These are phyloP conservation scores for Pyricularia sp. DNA, from an alignment of 2,329 filamentous ascomycete species.

Conservation along the genomic window DNA sequence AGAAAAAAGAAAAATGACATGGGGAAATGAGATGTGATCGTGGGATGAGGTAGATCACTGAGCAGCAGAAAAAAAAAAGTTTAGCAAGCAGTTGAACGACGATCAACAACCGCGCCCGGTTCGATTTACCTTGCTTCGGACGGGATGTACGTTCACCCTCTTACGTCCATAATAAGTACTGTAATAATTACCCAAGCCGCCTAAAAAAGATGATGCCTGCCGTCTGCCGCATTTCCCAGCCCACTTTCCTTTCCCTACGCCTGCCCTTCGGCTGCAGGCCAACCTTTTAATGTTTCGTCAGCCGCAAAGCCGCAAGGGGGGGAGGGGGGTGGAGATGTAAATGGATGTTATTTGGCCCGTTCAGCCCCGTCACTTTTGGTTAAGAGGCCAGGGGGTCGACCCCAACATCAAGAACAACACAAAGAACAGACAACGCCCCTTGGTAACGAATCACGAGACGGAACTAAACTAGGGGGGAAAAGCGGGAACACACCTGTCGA, in stretches of 20 bases:
- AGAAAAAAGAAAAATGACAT: neutral
- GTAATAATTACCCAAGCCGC: no score
- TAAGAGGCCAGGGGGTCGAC: neutral
- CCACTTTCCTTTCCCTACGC: neutral
- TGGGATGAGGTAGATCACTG: neutral
- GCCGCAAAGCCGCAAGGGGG: neutral
- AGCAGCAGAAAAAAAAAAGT: neutral
- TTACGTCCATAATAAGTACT: neutral
- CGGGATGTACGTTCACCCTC: neutral
- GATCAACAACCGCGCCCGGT: neutral
- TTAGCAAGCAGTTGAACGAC: neutral
- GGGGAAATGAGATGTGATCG: neutral
- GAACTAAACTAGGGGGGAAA: neutral
- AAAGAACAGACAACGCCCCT: neutral
- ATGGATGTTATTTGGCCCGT: neutral
- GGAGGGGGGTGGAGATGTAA: neutral
- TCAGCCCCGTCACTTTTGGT: neutral
- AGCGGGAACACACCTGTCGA: neutral
- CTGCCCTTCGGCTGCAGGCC: neutral
- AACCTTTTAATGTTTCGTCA: neutral
- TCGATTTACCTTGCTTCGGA: neutral
- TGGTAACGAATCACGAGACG: slow-evolving; percentile 2
- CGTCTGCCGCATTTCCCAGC: neutral
- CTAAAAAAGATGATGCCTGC: neutral
- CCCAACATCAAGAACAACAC: neutral